These are phyloP conservation scores for Aspergillus japonicus DNA, from an alignment of 2,329 filamentous ascomycete species.

Conservation along the genomic window DNA sequence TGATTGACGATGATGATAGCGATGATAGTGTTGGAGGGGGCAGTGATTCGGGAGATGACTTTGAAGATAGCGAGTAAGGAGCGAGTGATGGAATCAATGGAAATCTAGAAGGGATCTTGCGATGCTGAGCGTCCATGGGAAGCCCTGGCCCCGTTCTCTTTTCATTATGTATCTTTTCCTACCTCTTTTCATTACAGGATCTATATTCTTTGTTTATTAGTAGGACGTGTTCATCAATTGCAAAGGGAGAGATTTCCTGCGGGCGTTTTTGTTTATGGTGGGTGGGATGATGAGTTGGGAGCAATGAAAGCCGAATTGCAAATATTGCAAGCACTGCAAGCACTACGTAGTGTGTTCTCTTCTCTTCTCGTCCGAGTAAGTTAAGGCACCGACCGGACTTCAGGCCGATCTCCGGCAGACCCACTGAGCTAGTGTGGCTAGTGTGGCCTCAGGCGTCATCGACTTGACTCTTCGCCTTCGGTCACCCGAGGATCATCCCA, in stretches of 20 bases:
- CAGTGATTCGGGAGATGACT: conserved; percentile 38
- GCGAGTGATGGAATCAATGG: neutral
- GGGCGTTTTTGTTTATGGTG: neutral
- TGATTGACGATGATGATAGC: conserved; percentile 41
- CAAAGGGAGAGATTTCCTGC: neutral
- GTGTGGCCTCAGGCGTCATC: no score
- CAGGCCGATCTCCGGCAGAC: neutral
- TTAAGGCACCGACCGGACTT: neutral
- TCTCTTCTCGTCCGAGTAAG: no score
- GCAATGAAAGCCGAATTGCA: neutral
- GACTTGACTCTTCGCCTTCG: no score
- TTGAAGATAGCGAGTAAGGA: conserved; percentile 37
- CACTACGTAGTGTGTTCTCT: no score
- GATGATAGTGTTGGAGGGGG: conserved; percentile 34
- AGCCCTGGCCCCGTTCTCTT: neutral
- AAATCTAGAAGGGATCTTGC: neutral
- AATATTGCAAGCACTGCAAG: no score
- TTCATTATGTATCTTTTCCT: neutral
- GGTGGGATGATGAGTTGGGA: neutral
- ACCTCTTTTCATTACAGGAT: neutral
- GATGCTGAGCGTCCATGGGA: conserved; percentile 18
- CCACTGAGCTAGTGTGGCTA: neutral
- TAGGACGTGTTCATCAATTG: neutral
- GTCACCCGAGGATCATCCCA: no score
- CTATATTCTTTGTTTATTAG: neutral